phyloP scores from a whole-genome alignment of 768 basidiomycete genomes.

The Mycena vitilis region DNA sequence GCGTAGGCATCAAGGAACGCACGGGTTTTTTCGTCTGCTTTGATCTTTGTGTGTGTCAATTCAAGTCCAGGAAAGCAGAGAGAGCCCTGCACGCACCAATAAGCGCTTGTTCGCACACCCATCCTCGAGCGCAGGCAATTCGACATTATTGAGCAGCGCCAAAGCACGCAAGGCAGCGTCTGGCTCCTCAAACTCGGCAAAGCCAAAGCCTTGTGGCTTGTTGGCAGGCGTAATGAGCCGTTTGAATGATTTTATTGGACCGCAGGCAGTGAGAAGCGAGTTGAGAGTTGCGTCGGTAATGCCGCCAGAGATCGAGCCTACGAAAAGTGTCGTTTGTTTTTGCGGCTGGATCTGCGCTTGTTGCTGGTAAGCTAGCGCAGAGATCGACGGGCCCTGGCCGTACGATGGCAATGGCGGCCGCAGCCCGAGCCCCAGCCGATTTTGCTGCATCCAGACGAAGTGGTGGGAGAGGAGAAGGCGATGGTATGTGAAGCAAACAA shows the following conservation, averaged over 20 bases:
- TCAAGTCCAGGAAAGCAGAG: constrained; percentile 61
- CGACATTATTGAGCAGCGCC: constrained; percentile 60
- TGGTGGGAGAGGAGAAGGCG: neutral
- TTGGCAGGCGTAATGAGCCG: constrained; percentile 92
- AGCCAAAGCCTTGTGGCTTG: constrained; percentile 96
- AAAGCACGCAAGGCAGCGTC: constrained; percentile 85
- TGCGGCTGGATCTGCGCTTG: constrained; percentile 65
- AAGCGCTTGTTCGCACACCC: constrained; percentile 59
- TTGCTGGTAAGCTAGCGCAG: constrained; percentile 90
- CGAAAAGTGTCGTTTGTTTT: constrained; percentile 83
- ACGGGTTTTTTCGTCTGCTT: constrained; percentile 96
- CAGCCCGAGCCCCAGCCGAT: constrained; percentile 88
- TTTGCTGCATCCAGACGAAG: constrained; percentile 44
- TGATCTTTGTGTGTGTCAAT: constrained; percentile 73
- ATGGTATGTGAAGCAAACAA: neutral
- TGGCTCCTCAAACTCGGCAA: constrained; percentile 95
- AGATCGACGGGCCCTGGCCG: constrained; percentile 93
- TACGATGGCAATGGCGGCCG: constrained; percentile 88
- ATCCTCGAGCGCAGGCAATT: constrained; percentile 63
- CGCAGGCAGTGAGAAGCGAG: constrained; percentile 84
- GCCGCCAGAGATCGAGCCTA: constrained; percentile 96
- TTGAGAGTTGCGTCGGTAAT: constrained; percentile 88
- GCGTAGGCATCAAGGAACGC: constrained; percentile 89
- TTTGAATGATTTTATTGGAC: constrained; percentile 90
- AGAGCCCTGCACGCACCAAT: constrained; percentile 68